Percentiles rank a stretch among this genome's conserved stretches.
phyloP scores from a whole-genome alignment of 345 rosid species.

The Sonneratia caseolaris region DNA sequence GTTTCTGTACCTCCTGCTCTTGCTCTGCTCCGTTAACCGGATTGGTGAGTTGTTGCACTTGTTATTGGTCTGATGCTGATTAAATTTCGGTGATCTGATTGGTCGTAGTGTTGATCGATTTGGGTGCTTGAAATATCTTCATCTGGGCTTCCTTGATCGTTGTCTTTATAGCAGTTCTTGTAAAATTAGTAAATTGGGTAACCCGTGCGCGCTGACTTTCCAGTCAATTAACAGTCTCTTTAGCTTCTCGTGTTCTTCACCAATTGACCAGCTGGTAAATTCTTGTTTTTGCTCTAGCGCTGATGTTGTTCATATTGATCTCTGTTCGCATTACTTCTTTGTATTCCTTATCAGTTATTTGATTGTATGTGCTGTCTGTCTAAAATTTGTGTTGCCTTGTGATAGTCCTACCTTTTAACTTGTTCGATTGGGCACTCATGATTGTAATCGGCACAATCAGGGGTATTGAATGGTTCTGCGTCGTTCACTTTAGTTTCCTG shows the following conservation, averaged over 20 bases:
- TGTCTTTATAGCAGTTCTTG: background rate
- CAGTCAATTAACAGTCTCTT: background rate
- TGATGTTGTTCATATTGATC: background rate
- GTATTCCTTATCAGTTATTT: background rate
- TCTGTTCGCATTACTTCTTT: background rate
- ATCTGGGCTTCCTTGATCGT: background rate
- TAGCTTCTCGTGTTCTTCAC: background rate
- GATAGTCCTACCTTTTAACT: background rate
- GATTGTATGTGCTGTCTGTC: background rate
- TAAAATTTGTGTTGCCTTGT: background rate
- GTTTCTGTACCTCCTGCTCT: constrained; percentile 23
- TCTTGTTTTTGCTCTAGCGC: background rate
- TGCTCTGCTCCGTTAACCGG: constrained; percentile 27
- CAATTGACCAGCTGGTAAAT: background rate
- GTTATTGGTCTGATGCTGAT: background rate
- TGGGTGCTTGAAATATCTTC: background rate
- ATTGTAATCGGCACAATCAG: background rate
- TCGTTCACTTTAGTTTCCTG: background rate
- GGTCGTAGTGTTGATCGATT: background rate
- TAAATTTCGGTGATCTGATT: too few species aligned
- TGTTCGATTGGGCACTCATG: background rate
- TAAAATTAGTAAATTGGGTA: background rate
- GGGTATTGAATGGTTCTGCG: background rate
- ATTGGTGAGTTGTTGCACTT: constrained; percentile 38
- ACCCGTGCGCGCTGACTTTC: background rate